Conservation (phyloP, 495 filamentous ascomycete genomes). For the Trichoderma parareesei region DNA sequence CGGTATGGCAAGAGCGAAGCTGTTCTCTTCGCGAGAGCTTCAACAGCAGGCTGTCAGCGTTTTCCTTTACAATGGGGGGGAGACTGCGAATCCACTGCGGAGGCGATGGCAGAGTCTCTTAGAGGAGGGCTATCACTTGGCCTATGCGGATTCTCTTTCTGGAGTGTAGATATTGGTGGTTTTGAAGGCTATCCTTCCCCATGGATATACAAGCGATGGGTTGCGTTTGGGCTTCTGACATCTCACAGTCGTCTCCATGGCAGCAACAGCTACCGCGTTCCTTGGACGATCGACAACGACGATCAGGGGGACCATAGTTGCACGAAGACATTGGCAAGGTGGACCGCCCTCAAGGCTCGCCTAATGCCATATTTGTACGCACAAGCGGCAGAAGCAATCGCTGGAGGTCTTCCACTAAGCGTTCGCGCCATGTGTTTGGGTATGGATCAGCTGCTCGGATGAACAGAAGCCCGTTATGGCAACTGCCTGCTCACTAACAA, state of each 20-base stretch:
- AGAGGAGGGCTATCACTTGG: slow-evolving; percentile 61
- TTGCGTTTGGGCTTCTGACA: slow-evolving; percentile 61
- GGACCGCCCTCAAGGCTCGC: slow-evolving; percentile 52
- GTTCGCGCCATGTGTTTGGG: slow-evolving; percentile 51
- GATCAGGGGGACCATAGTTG: slow-evolving; percentile 37
- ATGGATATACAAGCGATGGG: slow-evolving; percentile 70
- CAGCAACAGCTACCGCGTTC: slow-evolving; percentile 57
- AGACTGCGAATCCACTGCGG: slow-evolving; percentile 64
- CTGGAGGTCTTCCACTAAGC: slow-evolving; percentile 41
- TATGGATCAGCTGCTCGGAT: too few relatives aligned
- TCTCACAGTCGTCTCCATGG: slow-evolving; percentile 63
- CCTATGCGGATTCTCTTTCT: slow-evolving; percentile 60
- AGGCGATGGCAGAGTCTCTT: slow-evolving; percentile 65
- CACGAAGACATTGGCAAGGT: slow-evolving; percentile 47
- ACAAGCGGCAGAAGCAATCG: slow-evolving; percentile 41
- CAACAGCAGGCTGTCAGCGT: slow-evolving; percentile 57
- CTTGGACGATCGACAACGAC: slow-evolving; percentile 62
- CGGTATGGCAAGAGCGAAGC: slow-evolving; percentile 51
- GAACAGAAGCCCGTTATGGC: too few relatives aligned
- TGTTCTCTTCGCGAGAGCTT: slow-evolving; percentile 59
- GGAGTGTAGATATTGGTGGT: slow-evolving; percentile 64
- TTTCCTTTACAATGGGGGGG: slow-evolving; percentile 61
- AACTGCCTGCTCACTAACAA: too few relatives aligned
- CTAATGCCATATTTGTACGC: slow-evolving; percentile 56
- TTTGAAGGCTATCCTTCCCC: slow-evolving; percentile 62